These are phyloP conservation scores for Quercus dentata DNA, from an alignment of 306 rosid genomes.

Conservation along the genomic window DNA sequence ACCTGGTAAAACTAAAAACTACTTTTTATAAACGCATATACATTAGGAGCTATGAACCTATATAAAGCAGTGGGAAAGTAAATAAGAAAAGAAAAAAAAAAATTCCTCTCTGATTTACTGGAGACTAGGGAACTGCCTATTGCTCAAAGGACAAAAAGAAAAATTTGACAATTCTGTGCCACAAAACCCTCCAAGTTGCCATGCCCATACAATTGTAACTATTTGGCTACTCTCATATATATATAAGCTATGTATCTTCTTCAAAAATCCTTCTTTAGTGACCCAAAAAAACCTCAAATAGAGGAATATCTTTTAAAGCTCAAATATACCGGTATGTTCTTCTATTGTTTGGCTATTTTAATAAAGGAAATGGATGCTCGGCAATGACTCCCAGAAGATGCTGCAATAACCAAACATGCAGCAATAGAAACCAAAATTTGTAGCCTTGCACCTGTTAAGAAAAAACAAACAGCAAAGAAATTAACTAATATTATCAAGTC, in stretches of 20 bases:
- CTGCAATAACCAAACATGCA: slow-evolving; percentile 8
- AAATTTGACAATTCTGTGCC: neutral
- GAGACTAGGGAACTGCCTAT: slow-evolving; percentile 14
- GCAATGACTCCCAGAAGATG: slow-evolving; percentile 4
- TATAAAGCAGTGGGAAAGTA: neutral
- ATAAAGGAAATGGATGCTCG: slow-evolving; percentile 9
- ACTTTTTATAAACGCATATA: neutral
- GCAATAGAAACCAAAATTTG: slow-evolving; percentile 1
- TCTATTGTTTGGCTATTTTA: slow-evolving; percentile 19
- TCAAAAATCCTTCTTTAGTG: neutral
- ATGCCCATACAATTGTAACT: slow-evolving; percentile 12
- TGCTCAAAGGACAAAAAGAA: slow-evolving; percentile 21
- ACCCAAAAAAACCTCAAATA: neutral
- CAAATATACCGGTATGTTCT: slow-evolving; percentile 13
- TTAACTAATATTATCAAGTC: neutral
- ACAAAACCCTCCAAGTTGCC: slow-evolving; percentile 19
- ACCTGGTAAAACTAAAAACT: too few relatives aligned
- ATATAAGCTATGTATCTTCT: neutral
- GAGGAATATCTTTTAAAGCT: neutral
- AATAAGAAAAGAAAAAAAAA: neutral
- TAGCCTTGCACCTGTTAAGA: slow-evolving; percentile 12
- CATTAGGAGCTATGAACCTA: neutral
- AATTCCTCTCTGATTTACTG: slow-evolving; percentile 17
- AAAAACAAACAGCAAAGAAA: neutral
- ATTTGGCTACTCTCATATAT: neutral